Base-by-base conservation (phyloP, 2,329 filamentous ascomycete genomes). In the Elsinoe batatas region DNA sequence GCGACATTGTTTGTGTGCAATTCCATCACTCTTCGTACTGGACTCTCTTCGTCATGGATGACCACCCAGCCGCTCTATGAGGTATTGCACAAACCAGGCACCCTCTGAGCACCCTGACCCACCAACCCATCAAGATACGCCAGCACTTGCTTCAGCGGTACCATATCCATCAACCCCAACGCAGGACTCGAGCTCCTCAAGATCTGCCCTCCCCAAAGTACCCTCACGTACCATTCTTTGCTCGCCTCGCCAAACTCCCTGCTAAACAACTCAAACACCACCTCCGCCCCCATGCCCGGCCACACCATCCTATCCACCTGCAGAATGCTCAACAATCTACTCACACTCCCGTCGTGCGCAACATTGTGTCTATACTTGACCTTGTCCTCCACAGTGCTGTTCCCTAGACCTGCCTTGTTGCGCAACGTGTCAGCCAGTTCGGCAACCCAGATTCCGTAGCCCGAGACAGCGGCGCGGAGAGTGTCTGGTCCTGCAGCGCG, bases 281-380 rank as follows among this genome's bases (percentile, higher is more conserved):
- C 75, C 70, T 91, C 87, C 8, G 81, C 76, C 0, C 87, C 87
- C 87, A 91, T 90, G 0, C 87, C 87, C 0, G 87, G 87, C 87
- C 87, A 91, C 1, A 89, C 82, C 87, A 91, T 91, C 53, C 75
- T 68, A 18, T 88, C 83, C 1, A 86, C 64, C 70, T 91, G 87
- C 64, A 93, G 65, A 13, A 91, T 77, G 2, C 80, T 80, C 18
- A 93, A 72, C 5, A 91, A 63, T 2, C 81, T 72, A 10, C 84
- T 82, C 5, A 91, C 65, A 3, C 81, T 84, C 2, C 88, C 88
- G 62, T 93, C 88, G 63, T 94, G 88, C 2, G 87, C 88, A 36
- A 93, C 77, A 60, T 91, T 91, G 64, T 93, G 88, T 42, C 82
- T 71, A 65, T 89, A 91, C 10, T 74, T 71, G 0, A 80, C 67